A percentile compares a stretch with the other conserved stretches of the same genome.
Evolutionary conservation across 2,329 filamentous ascomycete species (phyloP).

Genomic region (Exophiala mesophila): DNA sequence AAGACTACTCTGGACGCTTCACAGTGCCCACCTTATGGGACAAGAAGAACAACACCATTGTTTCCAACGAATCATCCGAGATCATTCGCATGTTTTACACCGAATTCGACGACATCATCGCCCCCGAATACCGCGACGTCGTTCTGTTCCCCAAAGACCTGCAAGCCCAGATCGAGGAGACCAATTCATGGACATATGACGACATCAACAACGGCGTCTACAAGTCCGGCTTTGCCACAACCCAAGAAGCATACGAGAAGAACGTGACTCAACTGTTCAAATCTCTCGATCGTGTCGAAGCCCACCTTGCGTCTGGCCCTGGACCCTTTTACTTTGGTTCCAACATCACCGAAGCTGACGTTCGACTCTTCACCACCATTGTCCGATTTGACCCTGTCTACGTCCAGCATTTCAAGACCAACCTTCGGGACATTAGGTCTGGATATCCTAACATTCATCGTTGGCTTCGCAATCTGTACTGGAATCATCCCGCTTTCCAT

Average conservation of each 20-base stretch:
- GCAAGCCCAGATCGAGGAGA: conserved; percentile 65
- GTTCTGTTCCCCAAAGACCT: conserved; percentile 65
- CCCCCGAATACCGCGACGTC: conserved; percentile 51
- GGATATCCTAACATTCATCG: conserved; percentile 76
- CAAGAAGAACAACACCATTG: conserved; percentile 65
- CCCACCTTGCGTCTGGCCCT: conserved; percentile 53
- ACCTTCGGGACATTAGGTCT: conserved; percentile 75
- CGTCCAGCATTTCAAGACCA: conserved; percentile 78
- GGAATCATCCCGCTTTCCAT: conserved; percentile 71
- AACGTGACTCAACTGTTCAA: conserved; percentile 68
- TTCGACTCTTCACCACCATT: conserved; percentile 69
- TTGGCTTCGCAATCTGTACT: conserved; percentile 82
- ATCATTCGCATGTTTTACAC: conserved; percentile 86
- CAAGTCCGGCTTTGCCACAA: conserved; percentile 73
- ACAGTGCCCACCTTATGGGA: conserved; percentile 82
- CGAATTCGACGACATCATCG: conserved; percentile 70
- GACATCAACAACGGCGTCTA: conserved; percentile 51
- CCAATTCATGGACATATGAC: conserved; percentile 76
- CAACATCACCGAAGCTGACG: conserved; percentile 72
- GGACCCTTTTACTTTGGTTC: conserved; percentile 70
- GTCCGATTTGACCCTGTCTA: conserved; percentile 72
- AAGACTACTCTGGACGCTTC: conserved; percentile 70
- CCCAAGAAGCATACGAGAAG: conserved; percentile 74
- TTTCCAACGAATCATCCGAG: conserved; percentile 85
- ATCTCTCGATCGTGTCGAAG: conserved; percentile 70